These are phyloP conservation scores for Colletotrichum melonis DNA, from an alignment of 2,329 filamentous ascomycete species.

Conservation along the genomic window DNA sequence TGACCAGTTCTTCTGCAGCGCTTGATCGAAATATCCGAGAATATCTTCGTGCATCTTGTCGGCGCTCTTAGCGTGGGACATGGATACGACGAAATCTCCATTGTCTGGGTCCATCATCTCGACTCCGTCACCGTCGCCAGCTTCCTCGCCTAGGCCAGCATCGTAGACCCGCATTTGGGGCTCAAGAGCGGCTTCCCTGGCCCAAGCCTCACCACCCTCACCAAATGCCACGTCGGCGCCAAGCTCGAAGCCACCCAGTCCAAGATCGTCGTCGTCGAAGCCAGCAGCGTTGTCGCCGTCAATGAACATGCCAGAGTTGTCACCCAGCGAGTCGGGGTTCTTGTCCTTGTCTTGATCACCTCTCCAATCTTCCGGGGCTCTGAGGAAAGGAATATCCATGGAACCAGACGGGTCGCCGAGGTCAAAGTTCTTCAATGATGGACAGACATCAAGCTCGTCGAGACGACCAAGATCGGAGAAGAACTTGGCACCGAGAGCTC, in stretches of 20 bases:
- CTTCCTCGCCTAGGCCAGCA: slow-evolving; percentile 66
- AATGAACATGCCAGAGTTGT: slow-evolving; percentile 84
- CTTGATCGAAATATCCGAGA: slow-evolving; percentile 97
- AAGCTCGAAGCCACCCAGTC: slow-evolving; percentile 77
- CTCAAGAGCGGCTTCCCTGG: slow-evolving; percentile 86
- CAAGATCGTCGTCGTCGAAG: slow-evolving; percentile 75
- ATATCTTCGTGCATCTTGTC: slow-evolving; percentile 90
- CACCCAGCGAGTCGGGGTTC: slow-evolving; percentile 63
- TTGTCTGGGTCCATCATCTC: slow-evolving; percentile 73
- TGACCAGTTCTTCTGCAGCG: slow-evolving; percentile 95
- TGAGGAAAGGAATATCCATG: slow-evolving; percentile 91
- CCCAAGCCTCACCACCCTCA: slow-evolving; percentile 96
- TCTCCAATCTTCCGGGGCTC: slow-evolving; percentile 87
- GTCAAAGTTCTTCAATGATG: slow-evolving; percentile 93
- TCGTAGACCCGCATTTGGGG: slow-evolving; percentile 87
- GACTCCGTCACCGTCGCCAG: slow-evolving; percentile 63
- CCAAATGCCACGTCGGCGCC: slow-evolving; percentile 85
- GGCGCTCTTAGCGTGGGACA: slow-evolving; percentile 69
- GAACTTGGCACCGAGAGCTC: slow-evolving; percentile 80
- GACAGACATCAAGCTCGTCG: slow-evolving; percentile 91
- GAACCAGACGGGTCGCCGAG: slow-evolving; percentile 87
- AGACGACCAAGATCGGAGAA: slow-evolving; percentile 83
- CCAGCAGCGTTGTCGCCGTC: slow-evolving; percentile 88
- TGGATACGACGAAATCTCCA: slow-evolving; percentile 82
- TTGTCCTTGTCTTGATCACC: slow-evolving; percentile 75